phyloP scores from a whole-genome alignment of 306 rosid genomes.

The Cucurbita argyrosperma region DNA sequence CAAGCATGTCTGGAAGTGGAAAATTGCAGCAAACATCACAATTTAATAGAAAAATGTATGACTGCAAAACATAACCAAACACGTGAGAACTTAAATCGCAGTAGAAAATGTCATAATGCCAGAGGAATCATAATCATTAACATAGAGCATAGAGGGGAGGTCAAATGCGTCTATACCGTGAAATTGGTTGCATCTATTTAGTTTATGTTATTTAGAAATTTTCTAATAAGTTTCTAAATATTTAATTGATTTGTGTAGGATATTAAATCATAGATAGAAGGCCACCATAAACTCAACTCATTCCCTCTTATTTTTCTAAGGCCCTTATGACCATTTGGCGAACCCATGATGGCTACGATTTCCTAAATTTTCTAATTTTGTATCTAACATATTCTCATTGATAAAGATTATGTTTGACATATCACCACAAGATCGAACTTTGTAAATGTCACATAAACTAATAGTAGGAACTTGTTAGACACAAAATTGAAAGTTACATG shows the following conservation, averaged over 20 bases:
- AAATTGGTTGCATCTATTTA: background rate
- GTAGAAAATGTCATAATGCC: background rate
- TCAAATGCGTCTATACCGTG: background rate
- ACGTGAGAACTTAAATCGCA: background rate
- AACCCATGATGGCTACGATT: too few species aligned
- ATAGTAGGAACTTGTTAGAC: background rate
- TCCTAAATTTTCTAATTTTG: background rate
- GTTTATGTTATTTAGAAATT: background rate
- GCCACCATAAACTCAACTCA: too few species aligned
- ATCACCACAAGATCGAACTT: background rate
- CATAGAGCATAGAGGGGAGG: background rate
- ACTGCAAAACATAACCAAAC: slow-evolving; percentile 32
- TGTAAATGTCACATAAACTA: background rate
- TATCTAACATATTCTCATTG: background rate
- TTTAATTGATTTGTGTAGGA: too few species aligned
- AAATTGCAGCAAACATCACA: slow-evolving; percentile 96
- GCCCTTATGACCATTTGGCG: too few species aligned
- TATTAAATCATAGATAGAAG: too few species aligned
- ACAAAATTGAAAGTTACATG: background rate
- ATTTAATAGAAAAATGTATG: slow-evolving; percentile 76
- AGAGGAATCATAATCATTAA: background rate
- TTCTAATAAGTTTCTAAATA: background rate
- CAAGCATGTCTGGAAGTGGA: slow-evolving; percentile 77
- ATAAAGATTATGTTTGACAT: background rate
- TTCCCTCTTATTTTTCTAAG: too few species aligned